These are phyloP conservation scores for Penicillium atrosanguineum DNA, from an alignment of 495 filamentous ascomycete genomes.

Conservation along the genomic window DNA sequence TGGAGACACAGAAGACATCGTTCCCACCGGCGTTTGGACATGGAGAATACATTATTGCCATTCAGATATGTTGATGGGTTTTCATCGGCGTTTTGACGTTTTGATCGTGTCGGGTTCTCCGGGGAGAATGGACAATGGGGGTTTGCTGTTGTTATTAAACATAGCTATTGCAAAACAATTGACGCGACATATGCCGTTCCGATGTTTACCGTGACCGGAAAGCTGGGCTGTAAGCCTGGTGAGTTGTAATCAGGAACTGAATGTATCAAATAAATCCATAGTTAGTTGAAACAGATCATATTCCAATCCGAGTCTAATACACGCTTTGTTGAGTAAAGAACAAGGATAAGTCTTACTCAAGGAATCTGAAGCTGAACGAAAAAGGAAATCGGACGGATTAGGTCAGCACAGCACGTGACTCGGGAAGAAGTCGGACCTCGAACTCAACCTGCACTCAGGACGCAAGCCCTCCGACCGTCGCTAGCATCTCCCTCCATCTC, in stretches of 20 bases:
- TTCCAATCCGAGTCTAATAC: not conserved
- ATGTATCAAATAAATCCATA: not conserved
- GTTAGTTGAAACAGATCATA: not conserved
- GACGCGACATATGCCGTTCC: not conserved
- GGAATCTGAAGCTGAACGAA: not conserved
- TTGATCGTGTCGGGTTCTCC: constrained; percentile 1
- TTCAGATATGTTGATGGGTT: constrained; percentile 9
- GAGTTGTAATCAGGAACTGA: not conserved
- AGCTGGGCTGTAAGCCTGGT: not conserved
- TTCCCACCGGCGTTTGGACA: constrained; percentile 30
- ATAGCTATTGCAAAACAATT: not conserved
- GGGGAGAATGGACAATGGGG: constrained; percentile 2
- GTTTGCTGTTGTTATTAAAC: not conserved
- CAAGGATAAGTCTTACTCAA: not conserved
- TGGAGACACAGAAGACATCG: constrained; percentile 2
- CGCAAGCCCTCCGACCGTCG: constrained; percentile 28
- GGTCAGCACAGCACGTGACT: constrained; percentile 38
- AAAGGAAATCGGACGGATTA: constrained; percentile 7
- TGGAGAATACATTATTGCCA: constrained; percentile 19
- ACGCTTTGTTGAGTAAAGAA: not conserved
- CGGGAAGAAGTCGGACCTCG: constrained; percentile 42
- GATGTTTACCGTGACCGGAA: not conserved
- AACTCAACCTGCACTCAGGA: constrained; percentile 35
- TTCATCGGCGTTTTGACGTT: constrained; percentile 19
- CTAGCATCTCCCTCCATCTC: constrained; percentile 28